Base-by-base conservation (phyloP, 2,329 filamentous ascomycete genomes). In the Annulohypoxylon truncatum region DNA sequence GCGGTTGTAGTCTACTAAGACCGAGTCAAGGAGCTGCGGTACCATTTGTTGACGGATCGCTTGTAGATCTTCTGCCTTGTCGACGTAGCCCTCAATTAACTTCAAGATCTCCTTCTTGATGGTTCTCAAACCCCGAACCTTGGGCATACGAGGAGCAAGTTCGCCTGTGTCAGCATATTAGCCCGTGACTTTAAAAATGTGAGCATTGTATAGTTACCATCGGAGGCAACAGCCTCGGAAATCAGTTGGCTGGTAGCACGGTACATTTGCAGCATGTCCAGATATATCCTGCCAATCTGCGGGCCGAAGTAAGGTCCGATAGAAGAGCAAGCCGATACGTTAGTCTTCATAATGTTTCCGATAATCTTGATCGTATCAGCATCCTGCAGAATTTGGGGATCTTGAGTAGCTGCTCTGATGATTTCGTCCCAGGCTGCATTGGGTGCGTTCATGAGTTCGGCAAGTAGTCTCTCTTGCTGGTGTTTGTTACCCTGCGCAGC, bases 91-190 rank as follows among this genome's bases (percentile, higher is more conserved):
- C 81, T 97, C 96, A 74, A 99, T 96, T 71, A 99, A 90, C 82
- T 99, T 99, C 71, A 99, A 83, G 55, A 99, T 98, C 79, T 99
- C 96, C 83, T 99, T 99, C 85, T 99, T 99, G 84, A 99, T 97
- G 0, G 96, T 99, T 71, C 96, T 90, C 70, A 99, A 83, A 33
- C 96, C 96, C 73, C 96, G 92, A 73, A 98, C 94, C 82, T 93
- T 96, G 64, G 96, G 96, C 86, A 96, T 98, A 84, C 97, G 97
- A 5, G 96, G 97, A 2, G 96, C 96, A 75, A 99, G 90, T 71
- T 95, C 92, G 64, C 93, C 91, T 93, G 69, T 8, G 46, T 67
- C 13, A 46, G 56, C 26, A 48, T 71, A 70, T 83, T 75, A 84
- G 77, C 35, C 51, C 56, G 66, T 79, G 72, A 52, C 60, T 55